Evolutionary conservation across 192 early-diverging fungal species (phyloP).

Genomic region (Funneliformis geosporum): DNA sequence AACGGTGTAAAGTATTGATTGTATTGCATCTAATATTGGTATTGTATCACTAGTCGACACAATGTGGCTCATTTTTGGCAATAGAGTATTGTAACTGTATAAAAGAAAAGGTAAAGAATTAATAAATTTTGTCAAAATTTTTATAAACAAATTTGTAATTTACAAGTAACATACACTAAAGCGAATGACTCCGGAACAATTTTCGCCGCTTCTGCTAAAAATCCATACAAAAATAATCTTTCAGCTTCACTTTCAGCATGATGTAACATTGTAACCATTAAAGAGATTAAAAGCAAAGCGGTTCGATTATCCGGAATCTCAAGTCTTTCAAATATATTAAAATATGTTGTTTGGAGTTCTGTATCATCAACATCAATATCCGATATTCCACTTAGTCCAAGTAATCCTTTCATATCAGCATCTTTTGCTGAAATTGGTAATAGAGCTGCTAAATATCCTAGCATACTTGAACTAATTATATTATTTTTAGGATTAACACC

Average conservation of each 20-base stretch:
- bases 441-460: constrained; percentile 81
- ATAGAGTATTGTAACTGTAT: constrained; percentile 53
- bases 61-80: constrained; percentile 73
- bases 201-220: constrained; percentile 74
- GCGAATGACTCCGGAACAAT: constrained; percentile 70
- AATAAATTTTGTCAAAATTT: neutral
- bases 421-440: constrained; percentile 75
- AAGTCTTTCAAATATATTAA: constrained; percentile 63
- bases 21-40: constrained; percentile 66
- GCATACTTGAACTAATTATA: constrained; percentile 47
- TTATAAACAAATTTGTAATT: neutral
- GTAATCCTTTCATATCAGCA: constrained; percentile 60
- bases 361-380: constrained; percentile 46
- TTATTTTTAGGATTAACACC: constrained; percentile 37
- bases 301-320: constrained; percentile 64
- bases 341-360: constrained; percentile 53
- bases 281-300: constrained; percentile 62
- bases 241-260: constrained; percentile 73
- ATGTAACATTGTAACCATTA: constrained; percentile 72
- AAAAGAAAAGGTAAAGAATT: neutral
- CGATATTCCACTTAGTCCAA: constrained; percentile 53
- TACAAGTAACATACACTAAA: constrained; percentile 49
- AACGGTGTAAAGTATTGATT: constrained; percentile 68
- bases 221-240: constrained; percentile 70
- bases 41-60: constrained; percentile 63